These are phyloP conservation scores for Golubevia sp. DNA, from an alignment of 1,284 basidiomycete genomes.

Conservation along the genomic window DNA sequence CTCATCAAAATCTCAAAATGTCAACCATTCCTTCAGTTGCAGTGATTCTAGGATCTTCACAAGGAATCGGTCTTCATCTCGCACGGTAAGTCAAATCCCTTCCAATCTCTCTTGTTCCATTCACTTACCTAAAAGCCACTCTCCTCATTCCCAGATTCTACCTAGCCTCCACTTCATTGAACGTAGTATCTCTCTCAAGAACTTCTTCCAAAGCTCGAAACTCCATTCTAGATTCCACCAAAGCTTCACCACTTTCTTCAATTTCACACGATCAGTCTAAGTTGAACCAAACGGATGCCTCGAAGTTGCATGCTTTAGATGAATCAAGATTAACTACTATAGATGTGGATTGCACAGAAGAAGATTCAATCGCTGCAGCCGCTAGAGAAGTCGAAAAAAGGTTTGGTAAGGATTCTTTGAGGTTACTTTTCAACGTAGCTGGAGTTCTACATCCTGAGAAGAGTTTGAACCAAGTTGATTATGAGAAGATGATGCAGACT, in stretches of 20 bases:
- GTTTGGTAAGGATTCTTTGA: conserved; percentile 61
- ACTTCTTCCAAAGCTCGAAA: conserved; percentile 32
- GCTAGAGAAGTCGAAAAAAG: conserved; percentile 60
- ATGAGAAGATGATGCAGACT: conserved; percentile 44
- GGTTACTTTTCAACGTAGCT: conserved; percentile 64
- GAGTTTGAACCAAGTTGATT: conserved; percentile 63
- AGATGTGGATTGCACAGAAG: conserved; percentile 62
- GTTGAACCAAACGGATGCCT: background rate
- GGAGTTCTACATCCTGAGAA: conserved; percentile 66
- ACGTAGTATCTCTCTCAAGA: conserved; percentile 43
- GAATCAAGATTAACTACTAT: conserved; percentile 61
- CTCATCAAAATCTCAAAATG: no score
- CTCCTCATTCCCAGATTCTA: no score
- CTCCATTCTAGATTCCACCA: conserved; percentile 24
- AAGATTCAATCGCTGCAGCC: conserved; percentile 61
- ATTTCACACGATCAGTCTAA: background rate
- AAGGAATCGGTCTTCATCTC: no score
- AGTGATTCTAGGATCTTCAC: no score
- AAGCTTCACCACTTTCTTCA: background rate
- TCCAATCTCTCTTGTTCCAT: no score
- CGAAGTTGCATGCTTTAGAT: conserved; percentile 17
- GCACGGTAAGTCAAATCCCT: no score
- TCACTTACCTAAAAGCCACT: no score
- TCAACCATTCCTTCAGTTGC: no score
- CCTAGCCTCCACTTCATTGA: conserved; percentile 30